Conservation (phyloP, 2,329 filamentous ascomycete genomes). For the Colletotrichum brevisporum region DNA sequence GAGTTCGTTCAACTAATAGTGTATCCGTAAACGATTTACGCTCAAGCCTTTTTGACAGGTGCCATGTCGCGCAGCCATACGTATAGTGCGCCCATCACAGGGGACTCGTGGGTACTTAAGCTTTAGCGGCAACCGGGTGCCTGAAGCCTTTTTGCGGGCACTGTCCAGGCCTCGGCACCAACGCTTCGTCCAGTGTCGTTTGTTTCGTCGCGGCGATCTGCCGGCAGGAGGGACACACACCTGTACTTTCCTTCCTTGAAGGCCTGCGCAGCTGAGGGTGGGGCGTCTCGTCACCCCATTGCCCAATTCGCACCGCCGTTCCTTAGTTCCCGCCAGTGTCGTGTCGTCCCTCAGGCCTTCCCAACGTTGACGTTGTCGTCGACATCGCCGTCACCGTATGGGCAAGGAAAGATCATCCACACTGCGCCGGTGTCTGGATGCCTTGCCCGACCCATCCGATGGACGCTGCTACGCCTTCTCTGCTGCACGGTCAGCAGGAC, state of each 20-base stretch:
- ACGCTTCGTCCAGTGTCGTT: constrained; percentile 4
- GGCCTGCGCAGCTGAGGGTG: constrained; percentile 2
- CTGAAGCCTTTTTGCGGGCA: constrained; percentile 6
- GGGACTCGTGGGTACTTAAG: background rate
- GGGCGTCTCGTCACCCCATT: background rate
- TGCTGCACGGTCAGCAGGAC: constrained; percentile 21
- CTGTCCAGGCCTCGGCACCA: background rate
- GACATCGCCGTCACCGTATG: too few species aligned
- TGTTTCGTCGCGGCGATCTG: constrained; percentile 19
- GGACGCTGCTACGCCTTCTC: constrained; percentile 31
- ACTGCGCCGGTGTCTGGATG: background rate
- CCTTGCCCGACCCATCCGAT: background rate
- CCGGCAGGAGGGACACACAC: constrained; percentile 3
- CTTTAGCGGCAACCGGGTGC: constrained; percentile 21
- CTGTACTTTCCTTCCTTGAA: background rate
- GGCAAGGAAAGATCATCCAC: too few species aligned
- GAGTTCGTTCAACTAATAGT: background rate
- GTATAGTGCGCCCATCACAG: background rate
- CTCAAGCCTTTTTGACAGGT: constrained; percentile 25
- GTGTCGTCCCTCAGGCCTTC: background rate
- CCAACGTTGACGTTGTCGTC: too few species aligned
- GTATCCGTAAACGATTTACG: background rate
- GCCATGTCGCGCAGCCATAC: background rate
- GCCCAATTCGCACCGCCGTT: background rate
- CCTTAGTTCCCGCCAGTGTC: background rate